A percentile compares a stretch with the other conserved stretches of the same genome.
Evolutionary conservation across 2,329 filamentous ascomycete genomes (phyloP).

Genomic region (Clonostachys sp.): DNA sequence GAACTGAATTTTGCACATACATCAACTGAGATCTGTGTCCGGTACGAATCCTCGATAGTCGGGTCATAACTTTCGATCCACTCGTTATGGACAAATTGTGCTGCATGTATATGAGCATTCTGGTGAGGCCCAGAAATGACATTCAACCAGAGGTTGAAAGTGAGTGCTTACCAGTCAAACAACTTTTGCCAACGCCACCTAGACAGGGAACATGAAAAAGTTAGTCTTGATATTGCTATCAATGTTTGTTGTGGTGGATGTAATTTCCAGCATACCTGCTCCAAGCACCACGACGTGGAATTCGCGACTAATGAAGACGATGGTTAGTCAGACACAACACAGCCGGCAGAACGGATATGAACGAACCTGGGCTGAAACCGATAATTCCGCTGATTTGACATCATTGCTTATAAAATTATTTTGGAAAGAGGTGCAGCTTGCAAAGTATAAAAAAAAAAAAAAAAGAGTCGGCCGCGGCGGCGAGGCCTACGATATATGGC

Average conservation of each 20-base stretch:
- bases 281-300: conserved; percentile 81
- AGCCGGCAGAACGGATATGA: not conserved
- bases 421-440: not conserved
- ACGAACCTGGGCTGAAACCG: conserved; percentile 11
- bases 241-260: too few relatives aligned
- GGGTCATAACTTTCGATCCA: conserved; percentile 88
- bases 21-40: conserved; percentile 75
- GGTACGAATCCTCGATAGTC: conserved; percentile 74
- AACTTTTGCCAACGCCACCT: conserved; percentile 91
- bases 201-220: conserved; percentile 2
- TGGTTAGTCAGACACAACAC: conserved; percentile 5
- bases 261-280: conserved; percentile 52
- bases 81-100: conserved; percentile 90
- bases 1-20: conserved; percentile 47
- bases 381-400: not conserved
- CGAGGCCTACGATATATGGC: too few relatives aligned
- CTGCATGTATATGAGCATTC: conserved; percentile 32
- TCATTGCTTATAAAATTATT: not conserved
- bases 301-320: conserved; percentile 52
- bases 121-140: not conserved
- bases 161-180: conserved; percentile 70
- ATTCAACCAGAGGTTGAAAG: not conserved
- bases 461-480: not conserved
- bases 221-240: too few relatives aligned
- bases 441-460: not conserved